Conservation (phyloP, 257 asterid species). For the Rauvolfia tetraphylla region DNA sequence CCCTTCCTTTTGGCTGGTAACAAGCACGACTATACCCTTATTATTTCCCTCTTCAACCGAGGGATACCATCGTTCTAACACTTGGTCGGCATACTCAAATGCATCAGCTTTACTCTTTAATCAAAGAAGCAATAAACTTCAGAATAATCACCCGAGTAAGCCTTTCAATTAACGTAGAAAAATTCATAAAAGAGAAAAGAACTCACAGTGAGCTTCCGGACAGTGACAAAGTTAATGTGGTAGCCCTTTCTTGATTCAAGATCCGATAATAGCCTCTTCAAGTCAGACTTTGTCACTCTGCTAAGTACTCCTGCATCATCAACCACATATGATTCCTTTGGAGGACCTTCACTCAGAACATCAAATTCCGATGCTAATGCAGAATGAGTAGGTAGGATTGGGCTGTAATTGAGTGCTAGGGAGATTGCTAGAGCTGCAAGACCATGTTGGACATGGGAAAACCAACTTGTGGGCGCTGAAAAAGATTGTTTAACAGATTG, state of each 20-base stretch:
- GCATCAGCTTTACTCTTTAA: constrained; percentile 97
- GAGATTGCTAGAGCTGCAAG: constrained; percentile 83
- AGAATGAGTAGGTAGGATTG: constrained; percentile 38
- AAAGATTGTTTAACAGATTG: constrained; percentile 32
- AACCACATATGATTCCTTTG: constrained; percentile 65
- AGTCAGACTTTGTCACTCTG: constrained; percentile 77
- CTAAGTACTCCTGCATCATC: constrained; percentile 98
- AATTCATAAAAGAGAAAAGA: neutral
- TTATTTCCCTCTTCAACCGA: constrained; percentile 75
- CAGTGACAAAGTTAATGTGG: constrained; percentile 82
- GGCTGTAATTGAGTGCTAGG: constrained; percentile 65
- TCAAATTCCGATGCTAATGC: constrained; percentile 90
- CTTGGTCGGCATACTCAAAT: constrained; percentile 96
- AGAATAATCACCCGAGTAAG: neutral
- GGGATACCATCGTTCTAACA: constrained; percentile 89
- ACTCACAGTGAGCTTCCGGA: constrained; percentile 92
- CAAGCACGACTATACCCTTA: constrained; percentile 90
- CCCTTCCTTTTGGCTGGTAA: constrained; percentile 98
- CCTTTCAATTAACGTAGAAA: neutral
- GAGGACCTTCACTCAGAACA: constrained; percentile 76
- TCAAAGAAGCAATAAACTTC: constrained; percentile 3
- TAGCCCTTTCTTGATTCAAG: constrained; percentile 91
- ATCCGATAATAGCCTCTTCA: constrained; percentile 76
- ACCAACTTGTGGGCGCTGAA: constrained; percentile 49
- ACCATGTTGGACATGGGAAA: constrained; percentile 70